These are phyloP conservation scores for Arthroderma uncinatum DNA, from an alignment of 2,329 filamentous ascomycete genomes.

Conservation along the genomic window DNA sequence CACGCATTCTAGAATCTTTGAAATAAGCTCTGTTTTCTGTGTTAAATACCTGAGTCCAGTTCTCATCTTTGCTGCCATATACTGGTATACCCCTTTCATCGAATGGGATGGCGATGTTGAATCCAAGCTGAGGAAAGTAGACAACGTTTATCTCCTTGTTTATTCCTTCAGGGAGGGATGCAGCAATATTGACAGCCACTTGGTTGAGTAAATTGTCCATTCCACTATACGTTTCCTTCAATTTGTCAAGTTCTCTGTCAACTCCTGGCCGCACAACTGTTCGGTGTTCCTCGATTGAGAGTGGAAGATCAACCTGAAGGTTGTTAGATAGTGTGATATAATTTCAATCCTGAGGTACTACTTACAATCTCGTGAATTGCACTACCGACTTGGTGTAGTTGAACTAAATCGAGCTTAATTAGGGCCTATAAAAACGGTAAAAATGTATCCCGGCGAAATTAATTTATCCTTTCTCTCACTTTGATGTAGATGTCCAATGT, in stretches of 20 bases:
- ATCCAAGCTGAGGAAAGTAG: slow-evolving; percentile 85
- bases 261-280: slow-evolving; percentile 63
- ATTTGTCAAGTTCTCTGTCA: slow-evolving; percentile 61
- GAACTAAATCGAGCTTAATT: slow-evolving; percentile 46
- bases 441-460: background rate
- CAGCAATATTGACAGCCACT: slow-evolving; percentile 53
- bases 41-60: slow-evolving; percentile 69
- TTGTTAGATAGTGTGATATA: slow-evolving; percentile 13
- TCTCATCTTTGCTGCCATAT: slow-evolving; percentile 53
- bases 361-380: slow-evolving; percentile 55
- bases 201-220: slow-evolving; percentile 62
- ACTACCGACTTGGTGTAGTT: slow-evolving; percentile 55
- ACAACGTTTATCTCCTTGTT: slow-evolving; percentile 59
- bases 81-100: slow-evolving; percentile 50
- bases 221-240: slow-evolving; percentile 67
- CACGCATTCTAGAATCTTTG: slow-evolving; percentile 70
- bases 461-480: slow-evolving; percentile 26
- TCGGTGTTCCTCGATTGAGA: slow-evolving; percentile 58
- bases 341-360: background rate
- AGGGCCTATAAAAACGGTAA: slow-evolving; percentile 39
- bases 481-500: slow-evolving; percentile 44
- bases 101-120: slow-evolving; percentile 63
- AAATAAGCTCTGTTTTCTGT: slow-evolving; percentile 66
- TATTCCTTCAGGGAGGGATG: slow-evolving; percentile 48
- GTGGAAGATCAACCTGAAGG: slow-evolving; percentile 61